A percentile compares a stretch with the other conserved stretches of the same genome.
phyloP scores from a whole-genome alignment of 164 flowering plant genomes.

The Nymphaea colorata region DNA sequence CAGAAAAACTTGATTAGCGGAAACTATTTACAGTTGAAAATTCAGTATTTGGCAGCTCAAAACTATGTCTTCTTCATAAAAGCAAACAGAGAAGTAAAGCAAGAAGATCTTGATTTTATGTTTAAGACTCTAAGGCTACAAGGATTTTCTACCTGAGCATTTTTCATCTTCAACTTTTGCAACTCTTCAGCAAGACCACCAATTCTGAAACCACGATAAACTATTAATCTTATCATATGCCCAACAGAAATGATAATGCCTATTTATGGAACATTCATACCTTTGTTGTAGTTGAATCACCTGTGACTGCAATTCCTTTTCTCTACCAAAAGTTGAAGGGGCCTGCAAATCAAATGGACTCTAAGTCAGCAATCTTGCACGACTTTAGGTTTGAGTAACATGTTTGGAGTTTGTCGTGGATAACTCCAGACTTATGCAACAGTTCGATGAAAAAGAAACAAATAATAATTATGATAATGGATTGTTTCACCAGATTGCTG shows the following conservation, averaged over 20 bases:
- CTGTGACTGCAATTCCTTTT: slow-evolving; percentile 37
- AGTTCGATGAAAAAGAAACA: too few relatives aligned
- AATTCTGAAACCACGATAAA: slow-evolving; percentile 16
- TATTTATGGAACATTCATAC: slow-evolving; percentile 15
- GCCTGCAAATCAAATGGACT: slow-evolving; percentile 21
- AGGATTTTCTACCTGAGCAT: slow-evolving; percentile 23
- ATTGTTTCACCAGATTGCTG: too few relatives aligned
- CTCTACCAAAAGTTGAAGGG: slow-evolving; percentile 21
- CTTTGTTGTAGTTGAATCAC: slow-evolving; percentile 41
- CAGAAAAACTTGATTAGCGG: too few relatives aligned
- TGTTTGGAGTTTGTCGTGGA: too few relatives aligned
- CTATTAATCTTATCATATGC: background rate
- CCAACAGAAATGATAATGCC: background rate
- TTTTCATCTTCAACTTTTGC: slow-evolving; percentile 23
- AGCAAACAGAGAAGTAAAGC: too few relatives aligned
- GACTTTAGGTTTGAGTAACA: background rate
- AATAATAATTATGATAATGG: too few relatives aligned
- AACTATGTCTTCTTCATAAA: too few relatives aligned
- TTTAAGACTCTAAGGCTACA: background rate
- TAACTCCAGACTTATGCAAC: too few relatives aligned
- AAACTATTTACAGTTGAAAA: too few relatives aligned
- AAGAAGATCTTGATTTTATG: too few relatives aligned
- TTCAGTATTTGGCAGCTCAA: too few relatives aligned
- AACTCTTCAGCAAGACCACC: slow-evolving; percentile 25
- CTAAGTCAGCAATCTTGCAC: background rate